Base-by-base conservation (phyloP, 2,329 filamentous ascomycete species). In the Metarhizium album region DNA sequence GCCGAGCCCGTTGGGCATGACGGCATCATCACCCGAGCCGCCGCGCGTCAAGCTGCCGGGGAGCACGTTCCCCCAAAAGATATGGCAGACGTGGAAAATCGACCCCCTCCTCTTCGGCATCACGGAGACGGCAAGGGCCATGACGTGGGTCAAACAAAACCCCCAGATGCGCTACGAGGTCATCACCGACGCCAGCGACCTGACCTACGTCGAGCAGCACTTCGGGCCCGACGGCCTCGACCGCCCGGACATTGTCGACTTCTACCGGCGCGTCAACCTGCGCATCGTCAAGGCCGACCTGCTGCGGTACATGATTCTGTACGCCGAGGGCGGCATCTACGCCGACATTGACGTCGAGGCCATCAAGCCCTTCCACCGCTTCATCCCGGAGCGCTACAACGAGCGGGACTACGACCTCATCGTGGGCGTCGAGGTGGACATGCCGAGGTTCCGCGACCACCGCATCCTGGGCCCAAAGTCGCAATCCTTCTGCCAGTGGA, bases 1-100 rank as follows among this genome's bases (percentile, higher is more conserved):
- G 8, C 43, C 43, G 0, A 33, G 14, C 23, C 16, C 43, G 8
- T n/a, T 31, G 20, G 13, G 29, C 42, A 46, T 45, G 29, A 22
- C 38, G 40, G n/a, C 22, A 53, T 71, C 22, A 53, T 71, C 46
- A 63, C 29, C 46, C 22, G 13, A 43, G 18, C 16, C 48, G 47
- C 50, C 52, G 48, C 3, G 24, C 45, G 49, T 42, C 47, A 53
- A 52, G 33, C 54, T 46, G 53, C 63, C 50, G 27, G 63, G 59
- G 47, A 61, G 56, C 57, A 62, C 57, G 22, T 87, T 82, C 58
- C 84, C 75, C 5, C 74, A 74, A 50, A 88, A 87, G 66, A 84
- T 88, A 57, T 88, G 84, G 84, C 84, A 88, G 65, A 84, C 80
- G 0, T 88, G 84, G 84, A 88, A 87, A 63, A 76, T 83, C 27